These are phyloP conservation scores for Aphanomyces invadans DNA, from an alignment of 352 stramenopile species.

Conservation along the genomic window DNA sequence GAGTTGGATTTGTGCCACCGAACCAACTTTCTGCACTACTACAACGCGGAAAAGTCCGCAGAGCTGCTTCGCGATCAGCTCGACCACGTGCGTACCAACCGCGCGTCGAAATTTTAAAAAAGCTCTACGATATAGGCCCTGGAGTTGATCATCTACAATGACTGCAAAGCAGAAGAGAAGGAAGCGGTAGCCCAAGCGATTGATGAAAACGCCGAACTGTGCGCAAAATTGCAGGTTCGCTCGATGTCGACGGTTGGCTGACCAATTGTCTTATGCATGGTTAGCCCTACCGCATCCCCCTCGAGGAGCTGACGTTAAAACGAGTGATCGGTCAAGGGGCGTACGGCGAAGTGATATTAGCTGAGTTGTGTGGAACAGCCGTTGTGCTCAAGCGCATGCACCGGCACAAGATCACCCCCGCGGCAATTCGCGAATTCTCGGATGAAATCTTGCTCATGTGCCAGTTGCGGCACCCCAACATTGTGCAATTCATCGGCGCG, in stretches of 20 bases:
- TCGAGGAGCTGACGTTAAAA: conserved; percentile 6
- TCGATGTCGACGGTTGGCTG: too few species aligned
- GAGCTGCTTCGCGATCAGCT: conserved; percentile 15
- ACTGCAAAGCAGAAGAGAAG: conserved; percentile 17
- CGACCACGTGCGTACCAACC: conserved; percentile 15
- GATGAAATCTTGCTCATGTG: conserved; percentile 30
- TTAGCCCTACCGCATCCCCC: conserved; percentile 16
- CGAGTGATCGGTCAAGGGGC: conserved; percentile 12
- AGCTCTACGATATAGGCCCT: too few species aligned
- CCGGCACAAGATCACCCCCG: conserved; percentile 4
- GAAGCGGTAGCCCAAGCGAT: neutral
- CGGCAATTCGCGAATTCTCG: conserved; percentile 15
- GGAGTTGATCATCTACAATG: conserved; percentile 12
- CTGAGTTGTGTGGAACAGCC: conserved; percentile 3
- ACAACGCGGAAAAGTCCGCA: conserved; percentile 2
- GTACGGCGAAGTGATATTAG: conserved; percentile 15
- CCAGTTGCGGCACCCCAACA: conserved; percentile 27
- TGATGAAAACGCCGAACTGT: neutral
- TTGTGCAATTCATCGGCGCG: conserved; percentile 30
- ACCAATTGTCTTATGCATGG: neutral
- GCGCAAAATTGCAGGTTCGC: neutral
- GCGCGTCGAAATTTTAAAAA: too few species aligned
- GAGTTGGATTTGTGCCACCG: conserved; percentile 11
- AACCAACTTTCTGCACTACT: conserved; percentile 16
- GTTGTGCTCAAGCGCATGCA: conserved; percentile 21